phyloP scores from a whole-genome alignment of 768 basidiomycete genomes.

The Holtermannia corniformis region DNA sequence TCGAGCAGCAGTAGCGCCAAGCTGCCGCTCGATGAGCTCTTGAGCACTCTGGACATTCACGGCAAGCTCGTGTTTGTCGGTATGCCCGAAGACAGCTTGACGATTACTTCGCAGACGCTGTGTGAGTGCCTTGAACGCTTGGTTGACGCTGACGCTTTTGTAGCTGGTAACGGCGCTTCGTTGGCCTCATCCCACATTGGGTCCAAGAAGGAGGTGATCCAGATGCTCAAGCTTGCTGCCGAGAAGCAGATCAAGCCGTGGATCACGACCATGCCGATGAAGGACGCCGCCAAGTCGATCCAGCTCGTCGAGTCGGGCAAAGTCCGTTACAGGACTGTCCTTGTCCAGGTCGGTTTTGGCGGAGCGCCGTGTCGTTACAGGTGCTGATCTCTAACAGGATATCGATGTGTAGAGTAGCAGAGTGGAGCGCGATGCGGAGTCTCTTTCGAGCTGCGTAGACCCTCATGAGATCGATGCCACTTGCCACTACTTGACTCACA shows the following conservation, averaged over 20 bases:
- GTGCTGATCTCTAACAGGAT: too few species aligned
- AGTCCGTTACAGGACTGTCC: constrained; percentile 52
- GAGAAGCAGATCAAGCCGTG: constrained; percentile 52
- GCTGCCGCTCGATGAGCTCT: constrained; percentile 50
- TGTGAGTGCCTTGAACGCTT: too few species aligned
- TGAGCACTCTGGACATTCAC: constrained; percentile 50
- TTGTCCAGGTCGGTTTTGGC: constrained; percentile 36
- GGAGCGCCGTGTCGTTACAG: too few species aligned
- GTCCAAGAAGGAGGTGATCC: constrained; percentile 51
- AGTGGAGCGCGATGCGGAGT: too few species aligned
- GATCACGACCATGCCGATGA: constrained; percentile 49
- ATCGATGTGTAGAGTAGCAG: background rate
- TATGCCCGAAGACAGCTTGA: constrained; percentile 49
- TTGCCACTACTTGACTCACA: too few species aligned
- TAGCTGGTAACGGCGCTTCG: constrained; percentile 22
- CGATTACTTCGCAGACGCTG: constrained; percentile 43
- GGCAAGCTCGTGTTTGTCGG: constrained; percentile 55
- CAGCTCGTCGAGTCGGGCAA: constrained; percentile 47
- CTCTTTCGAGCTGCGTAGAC: too few species aligned
- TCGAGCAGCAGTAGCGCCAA: constrained; percentile 44
- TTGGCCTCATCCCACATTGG: constrained; percentile 47
- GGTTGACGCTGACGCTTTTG: constrained; percentile 9
- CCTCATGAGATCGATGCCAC: too few species aligned
- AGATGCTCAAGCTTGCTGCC: constrained; percentile 56
- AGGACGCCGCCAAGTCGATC: constrained; percentile 49